Evolutionary conservation across 352 stramenopile genomes (phyloP), one percentile per base, ranked within the genome.

Genomic region (Globisporangium canariense): DNA sequence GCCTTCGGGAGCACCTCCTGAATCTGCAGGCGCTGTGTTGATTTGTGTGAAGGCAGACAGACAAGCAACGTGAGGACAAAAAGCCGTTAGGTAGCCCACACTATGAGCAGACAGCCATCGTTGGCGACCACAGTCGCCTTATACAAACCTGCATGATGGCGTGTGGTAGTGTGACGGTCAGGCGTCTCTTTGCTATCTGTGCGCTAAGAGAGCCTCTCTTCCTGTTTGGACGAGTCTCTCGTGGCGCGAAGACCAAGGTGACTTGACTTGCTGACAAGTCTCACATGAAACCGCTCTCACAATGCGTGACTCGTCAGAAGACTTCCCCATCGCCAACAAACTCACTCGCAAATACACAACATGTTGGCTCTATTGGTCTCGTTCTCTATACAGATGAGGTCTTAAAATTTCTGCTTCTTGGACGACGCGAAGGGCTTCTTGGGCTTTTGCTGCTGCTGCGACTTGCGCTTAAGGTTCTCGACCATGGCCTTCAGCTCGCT

Each of bases 1-100:
- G 83, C 77, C 69, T 94, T 94, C 7, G 89, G 88, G 9, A 96
- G 69, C 51, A 95, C 86, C 56, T 97, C 87, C 52, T 94, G 77
- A 61, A 96, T 78, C 67, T 91, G 86, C 40, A 89, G 66, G 30
- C 83, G 78, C 84, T 96, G 59, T 18, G 4, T 34, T 46, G 38
- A 18, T 38, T 32, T 14, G 50, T 5, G 14, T 13, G 22, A 65
- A n/a, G 18, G 45, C 20, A 36, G 11, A 38, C 22, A 58, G 8
- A n/a, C 4, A 28, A 45, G 18, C 6, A 45, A 9, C 6, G 9
- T 18, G 51, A 28, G 7, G 30, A 28, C 10, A 28, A 28, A 28
- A 32, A 49, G 7, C 9, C 9, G 36, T 41, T 41, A 41, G 36
- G 9, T 22, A 16, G 6, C 14, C 43, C 7, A 49, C 43, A 49